Evolutionary conservation across 495 filamentous ascomycete genomes (phyloP), one percentile per base, ranked within the genome.

Genomic region (Penicillium paradoxum): DNA sequence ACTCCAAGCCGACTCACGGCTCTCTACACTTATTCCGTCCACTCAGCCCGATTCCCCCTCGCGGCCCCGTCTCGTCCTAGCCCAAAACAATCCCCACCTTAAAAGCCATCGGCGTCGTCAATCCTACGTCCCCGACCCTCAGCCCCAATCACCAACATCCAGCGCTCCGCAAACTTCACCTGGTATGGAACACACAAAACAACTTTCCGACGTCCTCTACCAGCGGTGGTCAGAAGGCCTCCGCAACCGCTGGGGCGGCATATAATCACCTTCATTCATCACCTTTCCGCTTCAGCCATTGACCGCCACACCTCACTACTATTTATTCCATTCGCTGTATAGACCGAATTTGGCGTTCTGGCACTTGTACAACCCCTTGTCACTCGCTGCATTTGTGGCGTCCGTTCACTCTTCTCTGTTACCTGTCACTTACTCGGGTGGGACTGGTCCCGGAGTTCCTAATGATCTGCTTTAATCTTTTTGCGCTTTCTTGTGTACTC

Each of bases 101-200:
- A 86, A 87, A 65, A 88, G 82, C 59, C 87, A 90, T 59, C 78
- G 82, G 33, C 81, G 85, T 21, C 81, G 88, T 2, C 84, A 89
- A 67, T 82, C 81, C 37, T 65, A 81, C 33, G 62, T 63, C 34
- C 52, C 59, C 9, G 71, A 76, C 10, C 58, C 73, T 19, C 65
- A 56, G 19, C 56, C 63, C 29, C 69, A 68, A 50, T 59, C 70
- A 8, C 61, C 70, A 47, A 59, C 67, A 27, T 57, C 69, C 13
- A 73, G 71, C 39, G 76, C 78, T 6, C 72, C 71, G 14, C 73
- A 78, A 49, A 59, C 80, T 19, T 73, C 80, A 40, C 77, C 83
- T 5, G 91, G 90, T 4, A 91, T 96, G 90, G 90, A 96, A 65
- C 90, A 96, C 67, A 88, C 87, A 50, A 90, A 89, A 63, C 83